phyloP scores from a whole-genome alignment of 2,329 filamentous ascomycete species.

The Fusarium begoniae region DNA sequence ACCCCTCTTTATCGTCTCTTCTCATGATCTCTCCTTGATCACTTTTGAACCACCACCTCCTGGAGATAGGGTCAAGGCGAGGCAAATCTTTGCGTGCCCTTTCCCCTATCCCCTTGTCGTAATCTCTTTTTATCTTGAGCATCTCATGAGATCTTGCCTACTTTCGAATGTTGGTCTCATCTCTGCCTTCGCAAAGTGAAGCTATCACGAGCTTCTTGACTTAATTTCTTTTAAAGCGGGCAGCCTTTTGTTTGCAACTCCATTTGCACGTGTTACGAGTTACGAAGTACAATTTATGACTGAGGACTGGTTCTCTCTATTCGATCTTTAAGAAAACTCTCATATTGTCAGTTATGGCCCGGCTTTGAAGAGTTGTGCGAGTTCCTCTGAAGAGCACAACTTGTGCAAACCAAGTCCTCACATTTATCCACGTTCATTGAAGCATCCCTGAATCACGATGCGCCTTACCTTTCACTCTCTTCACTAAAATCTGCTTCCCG shows the following conservation, averaged over 20 bases:
- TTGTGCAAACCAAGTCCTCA: neutral
- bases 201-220: neutral
- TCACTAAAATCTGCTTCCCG: neutral
- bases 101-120: neutral
- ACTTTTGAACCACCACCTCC: neutral
- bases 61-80: neutral
- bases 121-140: too few species aligned
- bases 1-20: neutral
- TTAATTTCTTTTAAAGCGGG: neutral
- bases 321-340: neutral
- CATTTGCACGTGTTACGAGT: neutral
- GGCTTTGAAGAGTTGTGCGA: neutral
- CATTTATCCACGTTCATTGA: neutral
- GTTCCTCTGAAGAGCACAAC: neutral
- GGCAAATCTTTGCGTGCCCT: too few species aligned
- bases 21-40: neutral
- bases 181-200: neutral
- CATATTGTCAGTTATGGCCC: neutral
- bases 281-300: neutral
- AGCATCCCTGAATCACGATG: constrained; percentile 11
- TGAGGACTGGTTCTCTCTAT: neutral
- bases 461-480: neutral
- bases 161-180: too few species aligned
- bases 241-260: neutral
- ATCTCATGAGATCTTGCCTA: neutral